Percentiles rank a stretch among this genome's conserved stretches.
Conservation (phyloP, 495 filamentous ascomycete species). For the Cetradonia linearis region DNA sequence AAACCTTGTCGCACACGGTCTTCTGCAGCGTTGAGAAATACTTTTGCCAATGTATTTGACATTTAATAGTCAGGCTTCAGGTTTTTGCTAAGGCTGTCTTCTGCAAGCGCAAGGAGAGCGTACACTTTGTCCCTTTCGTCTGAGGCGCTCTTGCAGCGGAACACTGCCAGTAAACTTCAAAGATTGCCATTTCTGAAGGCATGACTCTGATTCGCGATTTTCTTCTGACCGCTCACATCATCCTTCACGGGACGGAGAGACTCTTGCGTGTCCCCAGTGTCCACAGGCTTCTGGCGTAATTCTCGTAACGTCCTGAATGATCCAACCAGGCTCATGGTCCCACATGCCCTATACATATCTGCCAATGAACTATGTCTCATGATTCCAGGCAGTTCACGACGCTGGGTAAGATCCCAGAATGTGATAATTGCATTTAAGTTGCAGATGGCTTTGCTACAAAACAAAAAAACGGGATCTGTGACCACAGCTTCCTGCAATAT, state of each 20-base stretch:
- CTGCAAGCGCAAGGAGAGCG: background rate
- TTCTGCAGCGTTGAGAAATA: background rate
- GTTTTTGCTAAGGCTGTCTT: background rate
- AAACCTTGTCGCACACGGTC: background rate
- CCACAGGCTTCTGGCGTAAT: background rate
- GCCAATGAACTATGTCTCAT: background rate
- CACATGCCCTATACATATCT: background rate
- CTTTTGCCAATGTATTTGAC: background rate
- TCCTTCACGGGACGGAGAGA: background rate
- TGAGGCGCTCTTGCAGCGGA: background rate
- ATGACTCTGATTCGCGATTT: background rate
- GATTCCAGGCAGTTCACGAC: background rate
- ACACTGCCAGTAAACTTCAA: background rate
- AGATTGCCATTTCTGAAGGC: background rate
- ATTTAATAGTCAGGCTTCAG: background rate
- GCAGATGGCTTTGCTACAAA: background rate
- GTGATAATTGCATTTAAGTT: background rate
- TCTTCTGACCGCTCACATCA: background rate
- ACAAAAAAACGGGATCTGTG: background rate
- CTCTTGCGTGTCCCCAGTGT: background rate
- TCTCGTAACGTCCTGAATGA: background rate
- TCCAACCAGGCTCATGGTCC: background rate
- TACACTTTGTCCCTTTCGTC: constrained; percentile 5
- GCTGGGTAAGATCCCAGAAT: background rate
- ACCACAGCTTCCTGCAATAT: constrained; percentile 1